These are phyloP conservation scores for Cladorrhinum samala DNA, from an alignment of 495 filamentous ascomycete genomes.

Conservation along the genomic window DNA sequence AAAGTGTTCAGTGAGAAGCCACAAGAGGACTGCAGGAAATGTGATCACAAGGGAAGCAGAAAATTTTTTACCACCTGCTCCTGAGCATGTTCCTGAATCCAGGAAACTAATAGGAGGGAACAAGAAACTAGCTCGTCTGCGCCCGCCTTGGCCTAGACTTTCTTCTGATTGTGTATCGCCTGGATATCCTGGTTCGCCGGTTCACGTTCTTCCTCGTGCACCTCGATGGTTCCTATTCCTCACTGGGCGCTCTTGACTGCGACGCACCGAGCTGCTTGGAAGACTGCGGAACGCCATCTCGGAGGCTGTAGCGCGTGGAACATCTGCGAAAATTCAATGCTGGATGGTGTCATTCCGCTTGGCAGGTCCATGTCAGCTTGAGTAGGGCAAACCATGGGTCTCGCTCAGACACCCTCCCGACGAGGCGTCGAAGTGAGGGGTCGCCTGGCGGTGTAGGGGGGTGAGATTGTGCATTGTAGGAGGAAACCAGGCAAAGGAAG, in stretches of 20 bases:
- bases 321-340: conserved; percentile 6
- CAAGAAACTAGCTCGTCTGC: background rate
- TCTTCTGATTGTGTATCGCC: no score
- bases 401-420: background rate
- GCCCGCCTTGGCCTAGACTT: conserved; percentile 2
- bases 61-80: conserved; percentile 9
- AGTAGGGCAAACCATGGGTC: background rate
- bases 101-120: background rate
- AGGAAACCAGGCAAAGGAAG: no score
- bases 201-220: no score
- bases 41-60: conserved; percentile 19
- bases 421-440: background rate
- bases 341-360: conserved; percentile 25
- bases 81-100: background rate
- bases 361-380: conserved; percentile 7
- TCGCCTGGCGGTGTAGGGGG: background rate
- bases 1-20: background rate
- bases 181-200: no score
- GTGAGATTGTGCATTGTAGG: no score
- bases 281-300: no score
- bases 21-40: conserved; percentile 3
- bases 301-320: conserved; percentile 15
- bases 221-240: no score
- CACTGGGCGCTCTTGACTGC: no score
- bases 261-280: no score